Evolutionary conservation across 2,329 filamentous ascomycete genomes (phyloP).

Genomic region (Aspergillus latus): DNA sequence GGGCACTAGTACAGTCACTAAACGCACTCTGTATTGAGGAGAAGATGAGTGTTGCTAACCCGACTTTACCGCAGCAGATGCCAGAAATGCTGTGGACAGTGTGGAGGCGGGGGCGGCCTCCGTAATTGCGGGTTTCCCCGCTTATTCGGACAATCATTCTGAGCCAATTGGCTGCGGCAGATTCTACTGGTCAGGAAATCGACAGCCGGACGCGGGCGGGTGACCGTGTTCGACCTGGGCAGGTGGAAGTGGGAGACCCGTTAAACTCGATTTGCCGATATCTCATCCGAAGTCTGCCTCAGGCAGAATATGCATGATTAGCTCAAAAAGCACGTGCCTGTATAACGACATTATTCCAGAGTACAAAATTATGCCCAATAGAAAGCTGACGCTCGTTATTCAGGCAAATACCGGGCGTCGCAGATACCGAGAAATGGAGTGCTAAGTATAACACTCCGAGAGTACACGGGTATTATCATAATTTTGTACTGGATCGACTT

Average conservation of each 20-base stretch:
- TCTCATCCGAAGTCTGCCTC: slow-evolving; percentile 2
- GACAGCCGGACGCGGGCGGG: background rate
- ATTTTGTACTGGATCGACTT: no score
- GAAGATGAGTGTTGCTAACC: background rate
- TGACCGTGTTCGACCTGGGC: background rate
- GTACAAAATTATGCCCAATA: no score
- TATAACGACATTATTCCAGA: background rate
- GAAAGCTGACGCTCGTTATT: no score
- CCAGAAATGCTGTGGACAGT: slow-evolving; percentile 6
- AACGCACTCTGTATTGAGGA: background rate
- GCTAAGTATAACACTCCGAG: no score
- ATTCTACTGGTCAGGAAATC: background rate
- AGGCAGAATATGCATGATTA: background rate
- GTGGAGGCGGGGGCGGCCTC: slow-evolving; percentile 16
- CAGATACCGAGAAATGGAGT: no score
- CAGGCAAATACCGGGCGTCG: no score
- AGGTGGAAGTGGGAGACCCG: slow-evolving; percentile 2
- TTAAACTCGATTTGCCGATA: slow-evolving; percentile 3
- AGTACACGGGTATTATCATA: no score
- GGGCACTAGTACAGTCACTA: slow-evolving; percentile 10
- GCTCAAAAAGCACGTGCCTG: background rate
- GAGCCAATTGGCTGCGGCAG: background rate
- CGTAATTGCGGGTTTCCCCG: slow-evolving; percentile 24
- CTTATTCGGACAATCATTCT: slow-evolving; percentile 8
- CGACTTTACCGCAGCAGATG: background rate